These are phyloP conservation scores for Phytopythium litorale DNA, from an alignment of 352 stramenopile genomes.

Conservation along the genomic window DNA sequence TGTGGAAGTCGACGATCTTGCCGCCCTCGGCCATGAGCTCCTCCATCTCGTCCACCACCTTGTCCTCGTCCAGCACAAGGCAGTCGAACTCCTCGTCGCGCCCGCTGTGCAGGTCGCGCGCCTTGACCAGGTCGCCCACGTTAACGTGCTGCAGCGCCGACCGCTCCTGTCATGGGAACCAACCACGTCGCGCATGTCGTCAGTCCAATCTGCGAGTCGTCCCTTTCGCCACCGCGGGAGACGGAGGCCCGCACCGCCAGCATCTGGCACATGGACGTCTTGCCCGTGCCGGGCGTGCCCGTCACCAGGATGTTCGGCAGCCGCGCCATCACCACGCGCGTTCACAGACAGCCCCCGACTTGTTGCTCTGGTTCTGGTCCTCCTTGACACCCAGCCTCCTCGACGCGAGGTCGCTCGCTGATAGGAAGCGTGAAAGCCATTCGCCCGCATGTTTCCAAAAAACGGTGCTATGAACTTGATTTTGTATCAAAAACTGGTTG, in stretches of 20 bases:
- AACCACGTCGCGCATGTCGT: too few relatives aligned
- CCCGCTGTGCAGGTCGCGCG: constrained; percentile 73
- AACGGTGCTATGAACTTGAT: too few relatives aligned
- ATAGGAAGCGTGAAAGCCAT: too few relatives aligned
- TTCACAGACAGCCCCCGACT: too few relatives aligned
- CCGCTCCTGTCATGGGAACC: constrained; percentile 76
- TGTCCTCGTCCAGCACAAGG: constrained; percentile 97
- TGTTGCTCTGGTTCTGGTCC: too few relatives aligned
- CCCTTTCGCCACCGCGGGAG: neutral
- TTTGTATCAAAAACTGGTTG: too few relatives aligned
- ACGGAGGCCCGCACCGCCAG: constrained; percentile 55
- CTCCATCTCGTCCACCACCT: constrained; percentile 95
- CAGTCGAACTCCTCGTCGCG: constrained; percentile 95
- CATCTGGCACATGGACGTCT: constrained; percentile 93
- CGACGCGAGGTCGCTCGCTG: too few relatives aligned
- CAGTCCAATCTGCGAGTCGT: neutral
- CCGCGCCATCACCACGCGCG: constrained; percentile 31
- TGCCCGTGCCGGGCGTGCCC: constrained; percentile 95
- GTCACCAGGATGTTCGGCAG: constrained; percentile 97
- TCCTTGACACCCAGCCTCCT: too few relatives aligned
- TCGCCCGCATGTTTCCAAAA: too few relatives aligned
- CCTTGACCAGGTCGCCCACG: constrained; percentile 92
- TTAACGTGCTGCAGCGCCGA: constrained; percentile 92
- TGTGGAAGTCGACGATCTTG: constrained; percentile 96
- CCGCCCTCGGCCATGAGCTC: constrained; percentile 86